These are phyloP conservation scores for Aureobasidium leucospermi DNA, from an alignment of 2,329 filamentous ascomycete species.

Conservation along the genomic window DNA sequence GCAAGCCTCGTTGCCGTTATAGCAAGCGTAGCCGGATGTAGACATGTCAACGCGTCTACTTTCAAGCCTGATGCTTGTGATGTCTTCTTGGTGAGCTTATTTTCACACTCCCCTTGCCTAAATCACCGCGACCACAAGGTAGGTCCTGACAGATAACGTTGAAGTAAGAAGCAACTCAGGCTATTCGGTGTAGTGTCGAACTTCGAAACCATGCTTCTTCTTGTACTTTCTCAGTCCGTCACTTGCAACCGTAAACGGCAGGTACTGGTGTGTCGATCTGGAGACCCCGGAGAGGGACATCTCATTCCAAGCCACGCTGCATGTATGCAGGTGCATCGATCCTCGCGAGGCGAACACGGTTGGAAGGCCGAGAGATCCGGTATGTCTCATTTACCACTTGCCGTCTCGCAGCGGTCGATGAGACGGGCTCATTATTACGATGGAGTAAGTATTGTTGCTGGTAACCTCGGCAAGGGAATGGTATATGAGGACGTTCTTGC, in stretches of 20 bases:
- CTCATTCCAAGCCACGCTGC: neutral
- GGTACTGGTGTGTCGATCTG: neutral
- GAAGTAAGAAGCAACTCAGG: neutral
- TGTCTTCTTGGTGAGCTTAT: conserved; percentile 2
- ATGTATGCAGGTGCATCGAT: neutral
- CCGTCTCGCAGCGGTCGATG: neutral
- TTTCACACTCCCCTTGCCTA: neutral
- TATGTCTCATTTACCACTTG: neutral
- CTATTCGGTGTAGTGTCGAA: neutral
- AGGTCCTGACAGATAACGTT: neutral
- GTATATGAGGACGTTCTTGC: neutral
- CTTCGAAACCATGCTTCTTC: neutral
- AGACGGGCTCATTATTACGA: neutral
- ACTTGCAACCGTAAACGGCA: neutral
- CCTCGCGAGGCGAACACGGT: neutral
- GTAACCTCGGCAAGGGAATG: neutral
- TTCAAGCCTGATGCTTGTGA: neutral
- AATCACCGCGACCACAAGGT: neutral
- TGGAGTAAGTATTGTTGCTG: neutral
- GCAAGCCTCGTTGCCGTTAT: neutral
- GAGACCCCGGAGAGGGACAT: neutral
- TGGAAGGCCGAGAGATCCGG: neutral
- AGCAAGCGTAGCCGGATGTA: neutral
- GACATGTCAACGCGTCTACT: neutral
- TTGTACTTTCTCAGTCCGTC: neutral